These are phyloP conservation scores for Cytospora piceicola DNA, from an alignment of 2,329 filamentous ascomycete genomes.

Conservation along the genomic window DNA sequence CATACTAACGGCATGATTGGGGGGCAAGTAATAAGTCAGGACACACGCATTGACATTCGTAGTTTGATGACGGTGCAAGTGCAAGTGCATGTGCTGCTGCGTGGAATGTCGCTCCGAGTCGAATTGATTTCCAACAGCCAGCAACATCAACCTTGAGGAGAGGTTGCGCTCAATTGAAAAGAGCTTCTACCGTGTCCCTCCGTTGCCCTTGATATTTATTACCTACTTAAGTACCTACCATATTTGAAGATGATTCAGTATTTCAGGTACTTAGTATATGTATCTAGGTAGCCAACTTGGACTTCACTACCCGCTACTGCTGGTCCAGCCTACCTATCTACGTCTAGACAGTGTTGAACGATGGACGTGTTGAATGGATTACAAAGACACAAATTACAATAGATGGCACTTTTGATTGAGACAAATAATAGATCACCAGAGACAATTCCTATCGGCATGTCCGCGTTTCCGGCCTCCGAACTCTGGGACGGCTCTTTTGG, in stretches of 20 bases:
- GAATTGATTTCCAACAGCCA: background rate
- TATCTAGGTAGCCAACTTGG: no score
- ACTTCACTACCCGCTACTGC: no score
- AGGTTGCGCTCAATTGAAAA: no score
- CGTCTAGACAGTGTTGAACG: background rate
- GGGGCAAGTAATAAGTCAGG: background rate
- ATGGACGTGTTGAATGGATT: background rate
- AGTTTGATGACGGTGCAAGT: no score
- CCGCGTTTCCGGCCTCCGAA: background rate
- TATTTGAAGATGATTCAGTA: no score
- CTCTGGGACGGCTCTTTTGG: background rate
- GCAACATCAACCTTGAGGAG: background rate
- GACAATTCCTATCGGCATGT: background rate
- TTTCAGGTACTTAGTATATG: no score
- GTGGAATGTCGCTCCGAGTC: background rate
- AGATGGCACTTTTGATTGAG: background rate
- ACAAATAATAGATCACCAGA: background rate
- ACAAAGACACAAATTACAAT: background rate
- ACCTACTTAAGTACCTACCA: no score
- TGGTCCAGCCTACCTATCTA: no score
- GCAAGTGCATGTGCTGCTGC: background rate
- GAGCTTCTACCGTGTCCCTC: no score
- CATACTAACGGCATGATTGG: background rate
- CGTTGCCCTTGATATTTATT: no score
- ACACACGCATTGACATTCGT: background rate